These are phyloP conservation scores for Verticillium alfalfae DNA, from an alignment of 2,329 filamentous ascomycete genomes.

Conservation along the genomic window DNA sequence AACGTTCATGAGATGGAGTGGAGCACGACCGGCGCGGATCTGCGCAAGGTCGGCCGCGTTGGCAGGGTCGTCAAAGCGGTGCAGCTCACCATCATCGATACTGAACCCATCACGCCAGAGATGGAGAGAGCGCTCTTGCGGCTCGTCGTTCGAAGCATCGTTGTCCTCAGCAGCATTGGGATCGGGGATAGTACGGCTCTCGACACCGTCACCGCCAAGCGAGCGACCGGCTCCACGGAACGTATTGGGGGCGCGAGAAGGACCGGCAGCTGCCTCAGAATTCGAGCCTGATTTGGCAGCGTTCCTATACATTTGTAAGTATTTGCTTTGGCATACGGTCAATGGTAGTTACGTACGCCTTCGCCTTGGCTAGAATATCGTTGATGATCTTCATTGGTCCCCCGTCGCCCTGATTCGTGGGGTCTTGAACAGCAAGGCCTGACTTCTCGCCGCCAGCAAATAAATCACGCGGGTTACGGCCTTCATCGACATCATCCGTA, in stretches of 20 bases:
- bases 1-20: constrained; percentile 73
- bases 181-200: constrained; percentile 64
- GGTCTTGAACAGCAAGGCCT: constrained; percentile 62
- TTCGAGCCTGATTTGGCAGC: constrained; percentile 44
- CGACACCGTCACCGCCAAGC: constrained; percentile 70
- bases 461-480: constrained; percentile 59
- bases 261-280: constrained; percentile 40
- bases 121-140: constrained; percentile 66
- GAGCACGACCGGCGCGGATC: constrained; percentile 72
- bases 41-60: constrained; percentile 68
- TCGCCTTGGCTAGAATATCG: constrained; percentile 60
- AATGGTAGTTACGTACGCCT: constrained; percentile 38
- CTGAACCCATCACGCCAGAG: constrained; percentile 83
- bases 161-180: constrained; percentile 28
- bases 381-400: constrained; percentile 51
- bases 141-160: constrained; percentile 28
- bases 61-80: constrained; percentile 71
- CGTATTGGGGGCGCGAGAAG: constrained; percentile 37
- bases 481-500: constrained; percentile 48
- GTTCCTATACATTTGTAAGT: constrained; percentile 39
- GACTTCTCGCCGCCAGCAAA: constrained; percentile 87
- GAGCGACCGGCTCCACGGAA: constrained; percentile 72
- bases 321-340: background rate
- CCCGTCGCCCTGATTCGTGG: constrained; percentile 36
- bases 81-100: constrained; percentile 73